Evolutionary conservation across 2,329 filamentous ascomycete genomes (phyloP), one percentile per base, ranked within the genome.

Genomic region (Pleurostoma richardsiae): DNA sequence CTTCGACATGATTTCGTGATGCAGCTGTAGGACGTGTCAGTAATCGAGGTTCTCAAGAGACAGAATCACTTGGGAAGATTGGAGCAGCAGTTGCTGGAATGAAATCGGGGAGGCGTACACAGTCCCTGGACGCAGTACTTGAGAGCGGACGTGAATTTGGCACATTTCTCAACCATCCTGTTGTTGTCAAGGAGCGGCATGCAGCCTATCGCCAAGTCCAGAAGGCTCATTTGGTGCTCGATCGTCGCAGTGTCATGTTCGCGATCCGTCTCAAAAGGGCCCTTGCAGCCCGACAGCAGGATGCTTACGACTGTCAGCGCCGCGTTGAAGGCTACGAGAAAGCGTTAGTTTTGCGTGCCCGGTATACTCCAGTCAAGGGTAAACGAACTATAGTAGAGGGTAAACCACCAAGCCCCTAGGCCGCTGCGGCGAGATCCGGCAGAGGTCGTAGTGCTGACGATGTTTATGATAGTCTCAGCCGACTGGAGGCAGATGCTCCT

Each of bases 401-500:
- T 60, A 19, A 62, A 64, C 55, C 60, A 62, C 61, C 61, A 62
- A 1, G 59, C 61, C 2, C 61, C 61, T 3, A 62, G 50, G 27
- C 61, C 49, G 6, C 46, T 50, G 6, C 52, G 44, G 4, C 42
- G 44, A 7, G 51, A 43, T 2, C 49, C 50, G 2, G 43, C 42
- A 7, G 53, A 50, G 8, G 49, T 46, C 27, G 52, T 50, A 7
- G 56, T 44, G 3, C 51, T 47, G 6, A 60, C 52, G 10, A 59
- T 53, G 1, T 45, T 42, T 6, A 63, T 56, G 10, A 59, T 51
- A 7, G 46, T 49, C 11, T 56, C 50, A 1, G 61, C 59, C 0
- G 56, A 57, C 11, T 53, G 47, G 4, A 61, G 44, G 33, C 55
- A 59, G n/a, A 50, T 43, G 2, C 43, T 40, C 29, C 52, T 56